Conservation (phyloP, 2,329 filamentous ascomycete genomes). For the Sordariomycetes sp. region DNA sequence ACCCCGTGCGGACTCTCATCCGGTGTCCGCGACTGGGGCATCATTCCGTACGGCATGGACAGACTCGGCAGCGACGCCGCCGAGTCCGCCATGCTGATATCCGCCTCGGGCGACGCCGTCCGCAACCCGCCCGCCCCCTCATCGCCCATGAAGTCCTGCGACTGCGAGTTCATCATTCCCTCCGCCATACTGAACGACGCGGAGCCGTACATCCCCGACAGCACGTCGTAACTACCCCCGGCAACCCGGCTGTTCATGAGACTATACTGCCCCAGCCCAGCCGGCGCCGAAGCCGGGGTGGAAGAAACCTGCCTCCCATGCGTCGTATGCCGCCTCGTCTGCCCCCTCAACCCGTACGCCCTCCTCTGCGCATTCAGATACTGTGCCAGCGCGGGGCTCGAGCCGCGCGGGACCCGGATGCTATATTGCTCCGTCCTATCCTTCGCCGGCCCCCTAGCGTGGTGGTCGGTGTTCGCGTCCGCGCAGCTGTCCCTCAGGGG, state of each 20-base stretch:
- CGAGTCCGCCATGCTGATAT: slow-evolving; percentile 21
- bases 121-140: slow-evolving; percentile 21
- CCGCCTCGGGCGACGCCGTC: slow-evolving; percentile 15
- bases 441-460: slow-evolving; percentile 6
- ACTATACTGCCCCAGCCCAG: slow-evolving; percentile 5
- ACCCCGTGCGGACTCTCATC: background rate
- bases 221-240: background rate
- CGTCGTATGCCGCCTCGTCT: background rate
- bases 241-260: background rate
- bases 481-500: slow-evolving; percentile 21
- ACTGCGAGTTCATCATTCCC: slow-evolving; percentile 8
- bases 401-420: slow-evolving; percentile 21
- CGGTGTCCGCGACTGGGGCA: background rate
- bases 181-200: slow-evolving; percentile 2
- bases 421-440: slow-evolving; percentile 16
- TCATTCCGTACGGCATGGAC: background rate
- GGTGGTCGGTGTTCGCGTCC: slow-evolving; percentile 20
- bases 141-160: slow-evolving; percentile 19
- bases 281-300: slow-evolving; percentile 6
- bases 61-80: slow-evolving; percentile 13
- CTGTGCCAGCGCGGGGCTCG: slow-evolving; percentile 18
- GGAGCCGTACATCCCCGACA: slow-evolving; percentile 4
- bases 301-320: background rate
- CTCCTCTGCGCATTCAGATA: slow-evolving; percentile 22
- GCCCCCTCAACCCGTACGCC: slow-evolving; percentile 9